phyloP scores from a whole-genome alignment of 1,284 basidiomycete species.

The Puccinia triticina region DNA sequence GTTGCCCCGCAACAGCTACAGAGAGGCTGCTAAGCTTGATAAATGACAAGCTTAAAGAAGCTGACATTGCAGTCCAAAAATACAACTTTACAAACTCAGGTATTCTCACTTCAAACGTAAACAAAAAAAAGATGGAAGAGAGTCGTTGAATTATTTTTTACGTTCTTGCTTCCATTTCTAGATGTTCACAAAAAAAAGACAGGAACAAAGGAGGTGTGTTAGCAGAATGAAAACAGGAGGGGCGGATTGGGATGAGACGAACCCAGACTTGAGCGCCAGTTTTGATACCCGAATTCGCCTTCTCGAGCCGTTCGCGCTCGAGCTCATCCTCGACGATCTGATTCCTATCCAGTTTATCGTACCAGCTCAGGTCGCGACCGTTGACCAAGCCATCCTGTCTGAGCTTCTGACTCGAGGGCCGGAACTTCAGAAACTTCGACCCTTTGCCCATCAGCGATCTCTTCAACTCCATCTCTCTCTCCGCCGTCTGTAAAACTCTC shows the following conservation, averaged over 20 bases:
- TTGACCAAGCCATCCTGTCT: slow-evolving; percentile 4
- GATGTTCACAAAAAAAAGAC: not conserved
- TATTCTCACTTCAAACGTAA: no score
- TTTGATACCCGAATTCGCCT: slow-evolving; percentile 42
- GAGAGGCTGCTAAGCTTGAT: no score
- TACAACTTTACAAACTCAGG: no score
- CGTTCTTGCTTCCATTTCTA: slow-evolving; percentile 52
- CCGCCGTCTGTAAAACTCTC: slow-evolving; percentile 38
- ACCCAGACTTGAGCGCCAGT: slow-evolving; percentile 51
- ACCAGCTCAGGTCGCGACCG: slow-evolving; percentile 51
- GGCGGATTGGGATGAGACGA: not conserved
- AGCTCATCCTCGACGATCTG: slow-evolving; percentile 43
- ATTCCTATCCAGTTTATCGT: slow-evolving; percentile 49
- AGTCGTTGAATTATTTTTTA: slow-evolving; percentile 11
- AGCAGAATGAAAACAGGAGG: not conserved
- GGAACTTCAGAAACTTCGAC: slow-evolving; percentile 33
- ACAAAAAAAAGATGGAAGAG: not conserved
- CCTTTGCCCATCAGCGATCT: slow-evolving; percentile 48
- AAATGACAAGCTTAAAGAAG: no score
- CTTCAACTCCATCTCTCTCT: slow-evolving; percentile 45
- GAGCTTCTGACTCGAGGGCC: not conserved
- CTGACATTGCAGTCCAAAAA: no score
- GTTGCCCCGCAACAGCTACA: no score
- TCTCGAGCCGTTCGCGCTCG: slow-evolving; percentile 31
- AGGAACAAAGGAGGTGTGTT: not conserved